These are phyloP conservation scores for Taphrina confusa DNA, from an alignment of 1,139 yeast genomes.

Conservation along the genomic window DNA sequence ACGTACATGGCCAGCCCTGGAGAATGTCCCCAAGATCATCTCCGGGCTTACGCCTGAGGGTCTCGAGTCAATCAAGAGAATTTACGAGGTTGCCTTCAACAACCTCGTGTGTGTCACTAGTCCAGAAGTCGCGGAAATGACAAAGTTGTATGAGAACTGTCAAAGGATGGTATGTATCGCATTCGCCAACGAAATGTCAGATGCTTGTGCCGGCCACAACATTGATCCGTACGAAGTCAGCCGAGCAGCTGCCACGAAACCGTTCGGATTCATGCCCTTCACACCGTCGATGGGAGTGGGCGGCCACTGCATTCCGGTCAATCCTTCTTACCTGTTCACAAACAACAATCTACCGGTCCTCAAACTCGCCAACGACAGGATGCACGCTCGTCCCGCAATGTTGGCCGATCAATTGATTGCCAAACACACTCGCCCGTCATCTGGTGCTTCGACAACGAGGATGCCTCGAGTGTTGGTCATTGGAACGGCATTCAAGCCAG, in stretches of 20 bases:
- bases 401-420: conserved; percentile 11
- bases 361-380: conserved; percentile 16
- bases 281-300: conserved; percentile 19
- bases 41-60: conserved; percentile 7
- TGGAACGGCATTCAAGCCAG: conserved; percentile 24
- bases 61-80: conserved; percentile 8
- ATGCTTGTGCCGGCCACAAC: conserved; percentile 14
- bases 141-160: conserved; percentile 21
- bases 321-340: conserved; percentile 27
- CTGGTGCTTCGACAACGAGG: not conserved
- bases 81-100: conserved; percentile 4
- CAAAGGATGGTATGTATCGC: conserved; percentile 28
- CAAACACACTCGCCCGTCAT: not conserved
- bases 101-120: conserved; percentile 19
- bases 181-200: conserved; percentile 22
- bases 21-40: conserved; percentile 24
- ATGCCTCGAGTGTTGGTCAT: conserved; percentile 6
- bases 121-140: conserved; percentile 18
- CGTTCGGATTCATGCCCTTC: conserved; percentile 26
- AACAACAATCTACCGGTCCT: conserved; percentile 26
- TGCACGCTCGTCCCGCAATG: conserved; percentile 23
- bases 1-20: conserved; percentile 23
- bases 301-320: conserved; percentile 29
- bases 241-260: conserved; percentile 24
- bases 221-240: conserved; percentile 25